Percentiles rank a stretch among this genome's conserved stretches.
phyloP scores from a whole-genome alignment of 202 grass and related monocot genomes.

The Saccharum hybrid region DNA sequence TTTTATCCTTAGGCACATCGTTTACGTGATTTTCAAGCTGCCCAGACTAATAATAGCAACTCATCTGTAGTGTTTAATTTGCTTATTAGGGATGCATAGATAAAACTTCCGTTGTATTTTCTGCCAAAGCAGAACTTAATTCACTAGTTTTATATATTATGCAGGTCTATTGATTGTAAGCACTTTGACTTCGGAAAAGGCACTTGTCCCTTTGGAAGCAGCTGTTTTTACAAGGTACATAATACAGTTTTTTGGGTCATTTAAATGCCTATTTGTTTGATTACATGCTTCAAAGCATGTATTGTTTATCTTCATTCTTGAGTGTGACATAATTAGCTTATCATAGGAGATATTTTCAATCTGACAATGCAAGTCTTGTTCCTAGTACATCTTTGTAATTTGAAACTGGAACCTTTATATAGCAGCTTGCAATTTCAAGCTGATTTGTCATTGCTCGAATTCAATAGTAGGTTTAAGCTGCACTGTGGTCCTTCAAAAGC shows the following conservation, averaged over 20 bases:
- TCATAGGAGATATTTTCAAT: neutral
- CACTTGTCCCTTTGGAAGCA: slow-evolving; percentile 82
- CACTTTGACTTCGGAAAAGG: slow-evolving; percentile 89
- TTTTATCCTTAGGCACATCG: slow-evolving; percentile 6
- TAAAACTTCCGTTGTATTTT: slow-evolving; percentile 8
- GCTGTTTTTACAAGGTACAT: slow-evolving; percentile 89
- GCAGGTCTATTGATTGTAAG: slow-evolving; percentile 90
- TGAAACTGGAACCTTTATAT: slow-evolving; percentile 18
- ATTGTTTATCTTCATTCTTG: slow-evolving; percentile 3
- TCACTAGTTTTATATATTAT: slow-evolving; percentile 37
- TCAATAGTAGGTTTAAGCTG: neutral
- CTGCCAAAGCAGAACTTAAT: slow-evolving; percentile 21
- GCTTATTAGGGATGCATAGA: neutral
- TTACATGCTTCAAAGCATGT: neutral
- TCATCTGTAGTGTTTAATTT: slow-evolving; percentile 15
- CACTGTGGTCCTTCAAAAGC: slow-evolving; percentile 1
- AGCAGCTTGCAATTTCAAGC: neutral
- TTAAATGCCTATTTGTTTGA: neutral
- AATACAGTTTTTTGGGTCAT: neutral
- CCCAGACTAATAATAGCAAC: neutral
- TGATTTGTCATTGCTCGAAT: slow-evolving; percentile 9
- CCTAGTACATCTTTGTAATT: slow-evolving; percentile 2
- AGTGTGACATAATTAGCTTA: neutral
- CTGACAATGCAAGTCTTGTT: neutral
- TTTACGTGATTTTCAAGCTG: neutral